Evolutionary conservation across 306 rosid genomes (phyloP).

Genomic region (Ziziphus jujuba): DNA sequence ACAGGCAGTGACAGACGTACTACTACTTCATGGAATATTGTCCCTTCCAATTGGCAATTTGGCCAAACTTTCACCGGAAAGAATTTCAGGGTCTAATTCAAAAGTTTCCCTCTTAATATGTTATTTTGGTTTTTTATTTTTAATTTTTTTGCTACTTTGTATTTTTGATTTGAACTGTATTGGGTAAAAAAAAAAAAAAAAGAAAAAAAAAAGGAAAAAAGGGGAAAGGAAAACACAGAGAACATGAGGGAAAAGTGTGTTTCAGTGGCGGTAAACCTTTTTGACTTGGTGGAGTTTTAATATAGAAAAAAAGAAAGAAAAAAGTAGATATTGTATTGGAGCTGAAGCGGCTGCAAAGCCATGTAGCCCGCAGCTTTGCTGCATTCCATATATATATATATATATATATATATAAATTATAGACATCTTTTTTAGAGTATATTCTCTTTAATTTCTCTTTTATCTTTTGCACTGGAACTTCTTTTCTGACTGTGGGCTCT

Average conservation of each 20-base stretch:
- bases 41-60: conserved; percentile 72
- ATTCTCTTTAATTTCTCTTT: neutral
- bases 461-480: no score
- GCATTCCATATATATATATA: neutral
- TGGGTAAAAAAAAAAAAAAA: no score
- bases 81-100: conserved; percentile 53
- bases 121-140: neutral
- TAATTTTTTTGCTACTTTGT: neutral
- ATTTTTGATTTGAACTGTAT: no score
- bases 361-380: conserved; percentile 69
- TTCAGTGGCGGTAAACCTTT: conserved; percentile 28
- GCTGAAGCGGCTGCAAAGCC: conserved; percentile 68
- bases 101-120: conserved; percentile 5
- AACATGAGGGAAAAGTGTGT: neutral
- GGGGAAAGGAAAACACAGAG: neutral
- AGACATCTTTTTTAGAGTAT: neutral
- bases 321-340: conserved; percentile 21
- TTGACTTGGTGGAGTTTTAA: conserved; percentile 3
- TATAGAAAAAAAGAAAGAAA: neutral
- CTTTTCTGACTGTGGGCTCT: neutral
- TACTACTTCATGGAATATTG: conserved; percentile 67
- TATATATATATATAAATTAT: conserved; percentile 1
- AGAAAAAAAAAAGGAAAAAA: conserved; percentile 10
- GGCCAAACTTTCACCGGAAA: conserved; percentile 81
- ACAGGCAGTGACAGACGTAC: conserved; percentile 71